Conservation (phyloP, 2,329 filamentous ascomycete species). For the Diaporthe citrichinensis region DNA sequence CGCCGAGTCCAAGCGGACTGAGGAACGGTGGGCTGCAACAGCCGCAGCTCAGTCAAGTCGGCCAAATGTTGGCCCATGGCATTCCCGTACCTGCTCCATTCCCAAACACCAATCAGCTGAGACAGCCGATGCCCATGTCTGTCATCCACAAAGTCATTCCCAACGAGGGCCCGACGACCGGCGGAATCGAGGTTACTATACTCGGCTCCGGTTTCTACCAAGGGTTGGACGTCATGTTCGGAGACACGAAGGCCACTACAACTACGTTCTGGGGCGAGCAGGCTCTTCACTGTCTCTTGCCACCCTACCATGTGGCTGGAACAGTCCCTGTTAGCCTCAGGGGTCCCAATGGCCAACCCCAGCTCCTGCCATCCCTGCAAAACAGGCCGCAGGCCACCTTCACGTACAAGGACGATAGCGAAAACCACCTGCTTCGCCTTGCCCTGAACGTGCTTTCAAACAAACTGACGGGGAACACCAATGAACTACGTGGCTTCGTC, state of each 20-base stretch:
- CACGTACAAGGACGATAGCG: slow-evolving; percentile 81
- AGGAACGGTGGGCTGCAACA: slow-evolving; percentile 60
- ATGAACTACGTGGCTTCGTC: slow-evolving; percentile 74
- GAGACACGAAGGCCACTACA: slow-evolving; percentile 73
- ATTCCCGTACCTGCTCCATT: slow-evolving; percentile 34
- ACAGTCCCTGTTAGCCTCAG: slow-evolving; percentile 80
- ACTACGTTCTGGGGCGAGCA: slow-evolving; percentile 87
- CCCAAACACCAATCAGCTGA: slow-evolving; percentile 32
- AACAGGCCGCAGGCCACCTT: slow-evolving; percentile 67
- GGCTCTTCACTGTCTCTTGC: slow-evolving; percentile 84
- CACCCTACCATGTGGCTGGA: slow-evolving; percentile 77
- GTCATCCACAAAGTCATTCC: slow-evolving; percentile 88
- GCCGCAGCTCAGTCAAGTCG: slow-evolving; percentile 47
- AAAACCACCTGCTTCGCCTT: slow-evolving; percentile 77
- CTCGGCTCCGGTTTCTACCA: slow-evolving; percentile 85
- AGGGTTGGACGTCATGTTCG: slow-evolving; percentile 87
- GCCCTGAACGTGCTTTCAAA: slow-evolving; percentile 75
- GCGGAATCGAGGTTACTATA: slow-evolving; percentile 89
- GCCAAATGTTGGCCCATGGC: slow-evolving; percentile 34
- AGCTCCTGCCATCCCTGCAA: slow-evolving; percentile 48
- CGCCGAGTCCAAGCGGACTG: slow-evolving; percentile 77
- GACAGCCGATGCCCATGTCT: slow-evolving; percentile 57
- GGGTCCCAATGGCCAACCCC: slow-evolving; percentile 57
- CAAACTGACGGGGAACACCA: slow-evolving; percentile 74
- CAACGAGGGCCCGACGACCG: slow-evolving; percentile 83